Evolutionary conservation across 2,329 filamentous ascomycete genomes (phyloP).

Genomic region (Scedosporium apiospermum): DNA sequence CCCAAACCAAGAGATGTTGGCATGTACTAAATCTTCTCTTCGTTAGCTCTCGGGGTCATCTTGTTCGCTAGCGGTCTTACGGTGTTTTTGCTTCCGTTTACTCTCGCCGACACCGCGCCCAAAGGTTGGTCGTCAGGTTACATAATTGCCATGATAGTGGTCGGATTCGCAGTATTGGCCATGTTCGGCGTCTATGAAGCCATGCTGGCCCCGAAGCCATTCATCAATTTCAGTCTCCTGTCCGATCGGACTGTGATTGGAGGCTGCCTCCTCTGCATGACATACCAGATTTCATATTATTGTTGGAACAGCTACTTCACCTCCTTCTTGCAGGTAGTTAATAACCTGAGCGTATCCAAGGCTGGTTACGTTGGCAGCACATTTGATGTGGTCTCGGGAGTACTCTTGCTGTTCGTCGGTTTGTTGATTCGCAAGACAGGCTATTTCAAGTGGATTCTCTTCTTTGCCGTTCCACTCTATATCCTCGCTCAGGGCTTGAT

Average conservation of each 20-base stretch:
- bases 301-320: constrained; percentile 29
- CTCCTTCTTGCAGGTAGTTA: constrained; percentile 29
- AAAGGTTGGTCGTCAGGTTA: constrained; percentile 29
- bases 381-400: constrained; percentile 37
- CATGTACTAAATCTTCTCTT: neutral
- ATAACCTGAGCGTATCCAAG: constrained; percentile 22
- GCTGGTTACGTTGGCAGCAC: constrained; percentile 31
- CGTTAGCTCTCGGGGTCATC: constrained; percentile 48
- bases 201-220: constrained; percentile 28
- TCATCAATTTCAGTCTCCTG: constrained; percentile 24
- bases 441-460: constrained; percentile 38
- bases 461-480: constrained; percentile 38
- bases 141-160: constrained; percentile 30
- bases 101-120: constrained; percentile 34
- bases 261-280: constrained; percentile 24
- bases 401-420: constrained; percentile 38
- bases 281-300: constrained; percentile 33
- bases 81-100: constrained; percentile 60
- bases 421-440: constrained; percentile 33
- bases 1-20: neutral
- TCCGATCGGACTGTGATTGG: constrained; percentile 27
- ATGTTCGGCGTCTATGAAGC: constrained; percentile 28
- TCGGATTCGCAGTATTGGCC: constrained; percentile 26
- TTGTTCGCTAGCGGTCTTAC: constrained; percentile 51
- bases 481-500: constrained; percentile 37